Evolutionary conservation across 2,329 filamentous ascomycete species (phyloP).

Genomic region (Metarhizium brunneum): DNA sequence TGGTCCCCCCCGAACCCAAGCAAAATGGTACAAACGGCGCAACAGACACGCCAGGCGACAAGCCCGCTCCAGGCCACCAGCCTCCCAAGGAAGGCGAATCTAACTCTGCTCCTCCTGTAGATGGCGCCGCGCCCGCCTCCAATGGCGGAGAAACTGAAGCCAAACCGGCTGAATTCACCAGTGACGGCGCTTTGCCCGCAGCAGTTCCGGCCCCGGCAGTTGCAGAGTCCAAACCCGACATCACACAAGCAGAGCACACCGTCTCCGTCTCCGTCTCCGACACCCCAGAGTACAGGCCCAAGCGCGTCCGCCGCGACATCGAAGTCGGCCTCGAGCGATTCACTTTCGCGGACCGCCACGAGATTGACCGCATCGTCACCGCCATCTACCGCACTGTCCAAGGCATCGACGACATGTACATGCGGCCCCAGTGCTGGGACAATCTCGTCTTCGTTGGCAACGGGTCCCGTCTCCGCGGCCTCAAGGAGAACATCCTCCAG

Average conservation of each 20-base stretch:
- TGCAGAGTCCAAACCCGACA: background rate
- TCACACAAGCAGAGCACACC: conserved; percentile 7
- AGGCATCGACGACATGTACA: conserved; percentile 73
- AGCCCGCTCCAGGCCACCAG: conserved; percentile 2
- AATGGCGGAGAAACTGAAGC: conserved; percentile 2
- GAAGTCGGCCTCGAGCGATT: conserved; percentile 73
- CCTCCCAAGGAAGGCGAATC: background rate
- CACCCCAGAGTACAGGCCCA: conserved; percentile 38
- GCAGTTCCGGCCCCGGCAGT: conserved; percentile 3
- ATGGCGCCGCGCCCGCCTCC: background rate
- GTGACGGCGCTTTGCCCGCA: background rate
- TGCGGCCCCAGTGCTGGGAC: conserved; percentile 84
- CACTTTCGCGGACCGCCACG: conserved; percentile 55
- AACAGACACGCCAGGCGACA: conserved; percentile 9
- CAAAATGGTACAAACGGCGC: conserved; percentile 14
- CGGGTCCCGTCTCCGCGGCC: conserved; percentile 63
- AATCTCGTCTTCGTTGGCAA: conserved; percentile 87
- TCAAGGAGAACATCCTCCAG: conserved; percentile 79
- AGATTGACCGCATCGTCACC: conserved; percentile 76
- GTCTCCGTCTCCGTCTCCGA: conserved; percentile 16
- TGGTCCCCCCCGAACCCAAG: conserved; percentile 30
- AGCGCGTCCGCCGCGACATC: conserved; percentile 54
- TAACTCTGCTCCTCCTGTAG: background rate
- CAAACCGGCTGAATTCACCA: conserved; percentile 4
- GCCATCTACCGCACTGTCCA: conserved; percentile 78